phyloP scores from a whole-genome alignment of 2,329 filamentous ascomycete genomes.

The Daldinia eschscholtzii region DNA sequence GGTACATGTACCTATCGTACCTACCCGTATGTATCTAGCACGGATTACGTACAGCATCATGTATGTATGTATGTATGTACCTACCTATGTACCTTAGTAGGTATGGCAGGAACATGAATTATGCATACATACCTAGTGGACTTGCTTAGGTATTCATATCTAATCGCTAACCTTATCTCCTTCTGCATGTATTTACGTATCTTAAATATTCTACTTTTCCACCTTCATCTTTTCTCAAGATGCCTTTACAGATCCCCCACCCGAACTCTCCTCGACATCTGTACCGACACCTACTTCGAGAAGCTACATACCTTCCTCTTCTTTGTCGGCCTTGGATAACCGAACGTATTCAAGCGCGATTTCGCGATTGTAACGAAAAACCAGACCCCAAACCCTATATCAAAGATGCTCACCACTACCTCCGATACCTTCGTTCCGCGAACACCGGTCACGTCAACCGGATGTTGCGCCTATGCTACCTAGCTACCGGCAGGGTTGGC shows the following conservation, averaged over 20 bases:
- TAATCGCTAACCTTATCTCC: neutral
- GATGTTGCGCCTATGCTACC: conserved; percentile 62
- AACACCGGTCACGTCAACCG: conserved; percentile 63
- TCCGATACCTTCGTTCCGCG: conserved; percentile 65
- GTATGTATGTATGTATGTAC: conserved; percentile 8
- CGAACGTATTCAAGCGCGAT: conserved; percentile 60
- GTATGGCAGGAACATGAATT: too few species aligned
- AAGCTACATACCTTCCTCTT: conserved; percentile 70
- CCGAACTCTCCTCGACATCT: conserved; percentile 58
- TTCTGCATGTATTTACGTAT: neutral
- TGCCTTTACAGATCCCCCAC: conserved; percentile 55
- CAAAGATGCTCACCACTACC: conserved; percentile 57
- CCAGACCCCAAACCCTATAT: conserved; percentile 50
- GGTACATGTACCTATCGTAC: too few species aligned
- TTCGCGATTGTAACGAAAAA: conserved; percentile 57
- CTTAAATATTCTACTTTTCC: neutral
- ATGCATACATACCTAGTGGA: neutral
- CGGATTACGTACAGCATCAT: neutral
- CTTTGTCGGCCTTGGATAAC: conserved; percentile 61
- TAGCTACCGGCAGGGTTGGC: conserved; percentile 67
- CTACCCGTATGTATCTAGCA: too few species aligned
- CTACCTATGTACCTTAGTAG: too few species aligned
- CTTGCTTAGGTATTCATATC: neutral
- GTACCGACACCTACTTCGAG: conserved; percentile 71
- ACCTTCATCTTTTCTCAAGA: conserved; percentile 32